Conservation (phyloP, 768 basidiomycete species). For the Suillus lakei region DNA sequence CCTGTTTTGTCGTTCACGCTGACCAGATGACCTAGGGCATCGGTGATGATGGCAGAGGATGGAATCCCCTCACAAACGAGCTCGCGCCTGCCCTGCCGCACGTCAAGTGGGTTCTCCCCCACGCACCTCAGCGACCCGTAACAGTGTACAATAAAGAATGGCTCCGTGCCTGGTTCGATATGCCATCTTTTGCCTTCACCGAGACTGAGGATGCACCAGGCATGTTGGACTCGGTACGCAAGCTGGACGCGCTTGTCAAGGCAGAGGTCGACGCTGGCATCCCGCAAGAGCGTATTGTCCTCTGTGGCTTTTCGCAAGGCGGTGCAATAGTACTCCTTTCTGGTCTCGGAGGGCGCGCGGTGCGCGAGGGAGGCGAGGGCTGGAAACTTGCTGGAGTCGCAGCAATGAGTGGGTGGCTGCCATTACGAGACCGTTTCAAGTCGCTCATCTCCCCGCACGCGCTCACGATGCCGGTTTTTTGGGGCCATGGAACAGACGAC, state of each 20-base stretch:
- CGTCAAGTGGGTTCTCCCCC: slow-evolving; percentile 81
- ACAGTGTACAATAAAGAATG: slow-evolving; percentile 74
- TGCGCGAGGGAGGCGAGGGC: slow-evolving; percentile 41
- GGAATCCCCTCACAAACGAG: slow-evolving; percentile 76
- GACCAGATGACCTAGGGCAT: slow-evolving; percentile 55
- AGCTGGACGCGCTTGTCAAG: slow-evolving; percentile 71
- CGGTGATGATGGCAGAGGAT: slow-evolving; percentile 76
- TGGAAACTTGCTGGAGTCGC: slow-evolving; percentile 74
- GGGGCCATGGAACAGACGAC: slow-evolving; percentile 84
- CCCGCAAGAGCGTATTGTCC: slow-evolving; percentile 69
- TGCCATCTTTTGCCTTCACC: slow-evolving; percentile 65
- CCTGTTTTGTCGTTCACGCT: slow-evolving; percentile 14
- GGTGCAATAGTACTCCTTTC: slow-evolving; percentile 79
- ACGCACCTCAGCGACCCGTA: slow-evolving; percentile 51
- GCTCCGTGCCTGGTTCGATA: slow-evolving; percentile 90
- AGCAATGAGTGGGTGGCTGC: slow-evolving; percentile 81
- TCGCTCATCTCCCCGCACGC: slow-evolving; percentile 63
- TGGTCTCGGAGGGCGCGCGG: slow-evolving; percentile 48
- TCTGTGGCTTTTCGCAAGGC: slow-evolving; percentile 92
- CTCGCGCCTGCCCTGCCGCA: slow-evolving; percentile 65
- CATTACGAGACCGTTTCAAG: slow-evolving; percentile 67
- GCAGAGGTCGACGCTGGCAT: slow-evolving; percentile 77
- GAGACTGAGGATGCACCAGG: slow-evolving; percentile 60
- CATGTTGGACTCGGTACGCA: slow-evolving; percentile 66
- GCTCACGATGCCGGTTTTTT: slow-evolving; percentile 74